Evolutionary conservation across 2,329 filamentous ascomycete species (phyloP), one percentile per base, ranked within the genome.

Genomic region (Tolypocladium paradoxum): DNA sequence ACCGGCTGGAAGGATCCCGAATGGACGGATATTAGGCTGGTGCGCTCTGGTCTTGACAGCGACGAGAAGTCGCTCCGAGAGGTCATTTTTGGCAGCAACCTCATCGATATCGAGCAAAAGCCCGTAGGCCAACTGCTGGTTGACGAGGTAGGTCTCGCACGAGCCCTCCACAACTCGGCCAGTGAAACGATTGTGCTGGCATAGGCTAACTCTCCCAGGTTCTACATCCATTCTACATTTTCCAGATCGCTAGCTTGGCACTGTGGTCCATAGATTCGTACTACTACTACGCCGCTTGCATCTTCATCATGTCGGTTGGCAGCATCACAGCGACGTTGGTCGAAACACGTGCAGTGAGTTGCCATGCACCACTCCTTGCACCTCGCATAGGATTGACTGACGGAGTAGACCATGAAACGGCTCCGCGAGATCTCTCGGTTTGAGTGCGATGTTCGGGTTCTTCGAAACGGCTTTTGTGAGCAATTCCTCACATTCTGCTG

Each of bases 181-280:
- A 24, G 36, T 35, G 14, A 18, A 24, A 6, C 8, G 1, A 31
- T 18, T 8, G 2, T 29, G 4, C 24, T n/a, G 3, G 40, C 40
- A n/a, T n/a, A 24, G 20, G 5, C 43, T 46, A 34, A 34, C 11
- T 4, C 24, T 27, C 24, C 9, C 9, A 89, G 81, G 90, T 89
- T 22, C 90, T 99, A 63, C 93, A 99, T 65, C 95, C 93, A 0
- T 99, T 99, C 68, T 99, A 99, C 67, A 87, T 99, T 53, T 99
- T 99, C 66, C 93, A 99, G 70, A 85, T 97, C 62, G 92, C 91
- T 48, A 97, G 93, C 74, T 75, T 99, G 59, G 71, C 95, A 40
- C 81, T 99, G 4, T 99, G 93, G 93, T 96, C 92, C 11, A 66
- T 96, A 60, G 93, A 99, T 65, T 79, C 95, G 62, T 99, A 99